Percentiles rank a stretch among this genome's conserved stretches.
phyloP scores from a whole-genome alignment of 176 grass and related monocot species.

The Pontederia paniculata region DNA sequence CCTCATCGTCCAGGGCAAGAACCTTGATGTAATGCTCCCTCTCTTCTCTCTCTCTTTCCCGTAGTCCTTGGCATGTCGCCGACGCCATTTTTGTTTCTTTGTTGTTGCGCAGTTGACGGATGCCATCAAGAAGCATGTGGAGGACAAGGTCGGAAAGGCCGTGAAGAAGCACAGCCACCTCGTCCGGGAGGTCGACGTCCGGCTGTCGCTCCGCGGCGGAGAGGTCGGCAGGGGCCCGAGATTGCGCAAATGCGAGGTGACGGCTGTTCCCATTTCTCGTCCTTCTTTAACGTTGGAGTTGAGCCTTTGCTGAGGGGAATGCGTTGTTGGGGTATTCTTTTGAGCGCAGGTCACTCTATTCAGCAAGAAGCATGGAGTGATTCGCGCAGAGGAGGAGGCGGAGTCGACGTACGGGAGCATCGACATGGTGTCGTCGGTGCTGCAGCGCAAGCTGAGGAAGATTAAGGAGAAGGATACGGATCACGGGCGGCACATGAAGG shows the following conservation, averaged over 20 bases:
- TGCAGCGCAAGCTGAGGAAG: conserved; percentile 87
- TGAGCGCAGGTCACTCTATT: conserved; percentile 59
- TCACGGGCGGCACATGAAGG: conserved; percentile 36
- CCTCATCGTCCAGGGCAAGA: conserved; percentile 72
- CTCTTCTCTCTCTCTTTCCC: not conserved
- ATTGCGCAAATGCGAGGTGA: conserved; percentile 53
- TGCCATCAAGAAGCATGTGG: conserved; percentile 79
- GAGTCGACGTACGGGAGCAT: conserved; percentile 70
- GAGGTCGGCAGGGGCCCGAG: conserved; percentile 62
- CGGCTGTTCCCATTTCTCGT: not conserved
- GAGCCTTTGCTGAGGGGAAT: too few relatives aligned
- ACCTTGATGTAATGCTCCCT: conserved; percentile 37
- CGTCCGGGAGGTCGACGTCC: conserved; percentile 75
- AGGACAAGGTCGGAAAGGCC: conserved; percentile 68
- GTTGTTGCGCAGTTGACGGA: conserved; percentile 37
- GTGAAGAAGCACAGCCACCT: conserved; percentile 68
- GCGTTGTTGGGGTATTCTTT: too few relatives aligned
- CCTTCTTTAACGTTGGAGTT: not conserved
- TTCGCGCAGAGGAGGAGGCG: conserved; percentile 79
- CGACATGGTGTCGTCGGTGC: conserved; percentile 56
- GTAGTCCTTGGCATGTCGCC: not conserved
- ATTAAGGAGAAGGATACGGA: conserved; percentile 91
- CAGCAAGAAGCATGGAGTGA: conserved; percentile 58
- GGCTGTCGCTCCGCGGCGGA: conserved; percentile 59
- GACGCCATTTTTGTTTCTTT: too few relatives aligned